phyloP scores from a whole-genome alignment of 352 stramenopile species.

The Globisporangium middletonii region DNA sequence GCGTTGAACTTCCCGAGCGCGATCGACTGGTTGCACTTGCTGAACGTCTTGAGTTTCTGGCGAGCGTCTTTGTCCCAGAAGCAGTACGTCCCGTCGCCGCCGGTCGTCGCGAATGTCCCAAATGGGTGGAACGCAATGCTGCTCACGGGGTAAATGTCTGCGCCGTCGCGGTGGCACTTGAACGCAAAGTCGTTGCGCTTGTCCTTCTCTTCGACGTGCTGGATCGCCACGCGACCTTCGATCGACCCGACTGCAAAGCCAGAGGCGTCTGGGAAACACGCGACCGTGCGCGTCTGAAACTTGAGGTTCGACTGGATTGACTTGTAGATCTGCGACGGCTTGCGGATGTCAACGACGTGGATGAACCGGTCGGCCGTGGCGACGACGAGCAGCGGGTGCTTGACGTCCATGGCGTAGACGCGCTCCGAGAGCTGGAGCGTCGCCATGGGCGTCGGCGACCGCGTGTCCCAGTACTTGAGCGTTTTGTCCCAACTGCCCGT shows the following conservation, averaged over 20 bases:
- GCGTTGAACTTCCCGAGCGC: slow-evolving; percentile 91
- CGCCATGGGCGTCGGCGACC: slow-evolving; percentile 83
- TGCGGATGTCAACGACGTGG: slow-evolving; percentile 82
- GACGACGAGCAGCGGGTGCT: slow-evolving; percentile 91
- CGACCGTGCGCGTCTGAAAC: slow-evolving; percentile 84
- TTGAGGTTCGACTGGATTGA: slow-evolving; percentile 81
- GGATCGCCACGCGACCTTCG: slow-evolving; percentile 88
- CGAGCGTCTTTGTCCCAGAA: slow-evolving; percentile 99
- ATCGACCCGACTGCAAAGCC: slow-evolving; percentile 90
- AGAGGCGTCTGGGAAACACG: slow-evolving; percentile 83
- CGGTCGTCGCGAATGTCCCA: slow-evolving; percentile 95
- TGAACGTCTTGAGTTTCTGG: slow-evolving; percentile 92
- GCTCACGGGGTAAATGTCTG: slow-evolving; percentile 88
- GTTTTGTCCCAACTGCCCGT: slow-evolving; percentile 94
- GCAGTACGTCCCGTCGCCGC: slow-evolving; percentile 93
- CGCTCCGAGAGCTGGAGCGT: slow-evolving; percentile 91
- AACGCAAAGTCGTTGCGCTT: slow-evolving; percentile 88
- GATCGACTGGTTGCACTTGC: slow-evolving; percentile 88
- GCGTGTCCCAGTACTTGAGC: slow-evolving; percentile 96
- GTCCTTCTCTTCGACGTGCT: slow-evolving; percentile 85
- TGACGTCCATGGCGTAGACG: slow-evolving; percentile 93
- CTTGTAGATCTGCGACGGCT: slow-evolving; percentile 86
- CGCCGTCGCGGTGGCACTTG: slow-evolving; percentile 87
- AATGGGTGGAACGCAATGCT: slow-evolving; percentile 89
- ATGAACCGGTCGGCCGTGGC: slow-evolving; percentile 89